Base-by-base conservation (phyloP, 176 grass and related monocot species). In the Carex myosuroides region DNA sequence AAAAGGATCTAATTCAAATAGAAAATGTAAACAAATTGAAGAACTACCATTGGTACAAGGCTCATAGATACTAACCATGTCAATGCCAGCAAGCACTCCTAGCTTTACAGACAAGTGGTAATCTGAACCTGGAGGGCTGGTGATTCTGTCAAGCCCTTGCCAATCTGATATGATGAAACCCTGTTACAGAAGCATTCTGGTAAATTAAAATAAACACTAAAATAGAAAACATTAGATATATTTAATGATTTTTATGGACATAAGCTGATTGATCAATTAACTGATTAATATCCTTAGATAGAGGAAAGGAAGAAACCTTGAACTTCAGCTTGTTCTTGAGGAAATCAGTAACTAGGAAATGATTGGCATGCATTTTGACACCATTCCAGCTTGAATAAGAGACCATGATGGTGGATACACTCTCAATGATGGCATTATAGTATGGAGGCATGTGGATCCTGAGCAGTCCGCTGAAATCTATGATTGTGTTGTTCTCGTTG, bases 331-430 rank as follows among this genome's bases (percentile, higher is more conserved):
- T 81, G 66, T 72, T 87, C 67, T 97, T 97, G 86, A 97, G 94
- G 83, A 86, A 77, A 13, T 83, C 86, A 2, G 94, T 94, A 81
- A 97, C 13, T 50, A 97, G 89, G 53, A 78, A 74, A 21, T 41
- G 90, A 64, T 97, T 94, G 29, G 90, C 85, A 41, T 97, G 94
- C 94, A 97, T 97, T 91, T 92, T 94, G 72, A 83, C 74, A 9
- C 90, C 94, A 21, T 97, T 92, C 91, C 91, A 94, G 82, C 94
- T 94, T 3, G 94, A 86, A 63, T 65, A 97, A 41, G 94, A 97
- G 67, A 90, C 30, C 94, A 97, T 94, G 60, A 97, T 64, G 3
- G 94, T 94, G 20, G 91, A 94, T 39, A 97, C 89, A 13, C 91
- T 89, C 17, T 87, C 85, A 10, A 77, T 76, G 26, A 97, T 42